Conservation (phyloP, 2,329 filamentous ascomycete species). For the Fusarium chlamydosporum region DNA sequence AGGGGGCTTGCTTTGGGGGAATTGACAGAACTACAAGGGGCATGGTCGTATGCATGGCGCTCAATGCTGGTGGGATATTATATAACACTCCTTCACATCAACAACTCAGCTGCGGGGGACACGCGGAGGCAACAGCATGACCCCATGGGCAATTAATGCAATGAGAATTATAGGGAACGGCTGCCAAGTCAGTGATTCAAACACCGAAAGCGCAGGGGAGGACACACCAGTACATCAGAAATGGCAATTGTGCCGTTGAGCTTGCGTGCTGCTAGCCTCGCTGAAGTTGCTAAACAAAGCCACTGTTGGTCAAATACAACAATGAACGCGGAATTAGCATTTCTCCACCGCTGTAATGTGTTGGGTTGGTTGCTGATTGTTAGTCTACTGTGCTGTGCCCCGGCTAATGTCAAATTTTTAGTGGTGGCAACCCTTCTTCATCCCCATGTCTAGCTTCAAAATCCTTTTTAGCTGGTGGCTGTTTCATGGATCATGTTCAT, state of each 20-base stretch:
- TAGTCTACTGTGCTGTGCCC: background rate
- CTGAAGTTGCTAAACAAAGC: background rate
- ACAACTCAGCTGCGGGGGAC: constrained; percentile 2
- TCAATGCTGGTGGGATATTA: background rate
- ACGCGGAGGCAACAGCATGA: background rate
- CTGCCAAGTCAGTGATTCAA: constrained; percentile 23
- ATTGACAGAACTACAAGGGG: constrained; percentile 6
- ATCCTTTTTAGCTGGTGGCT: background rate
- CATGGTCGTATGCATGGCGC: background rate
- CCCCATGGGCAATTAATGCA: background rate
- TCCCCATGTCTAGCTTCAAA: constrained; percentile 5
- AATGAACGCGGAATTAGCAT: background rate
- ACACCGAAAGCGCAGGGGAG: constrained; percentile 19
- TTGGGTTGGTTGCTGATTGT: background rate
- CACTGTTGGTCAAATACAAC: background rate
- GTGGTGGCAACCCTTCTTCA: constrained; percentile 14
- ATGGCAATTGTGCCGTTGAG: constrained; percentile 8
- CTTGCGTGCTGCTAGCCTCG: background rate
- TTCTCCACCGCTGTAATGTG: background rate
- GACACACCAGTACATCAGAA: constrained; percentile 8
- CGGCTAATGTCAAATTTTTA: background rate
- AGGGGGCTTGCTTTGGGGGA: constrained; percentile 8
- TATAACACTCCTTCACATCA: background rate
- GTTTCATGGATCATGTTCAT: constrained; percentile 2
- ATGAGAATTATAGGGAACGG: background rate